Conservation (phyloP, 805 yeast genomes). For the Tetrapisispora phaffii region DNA sequence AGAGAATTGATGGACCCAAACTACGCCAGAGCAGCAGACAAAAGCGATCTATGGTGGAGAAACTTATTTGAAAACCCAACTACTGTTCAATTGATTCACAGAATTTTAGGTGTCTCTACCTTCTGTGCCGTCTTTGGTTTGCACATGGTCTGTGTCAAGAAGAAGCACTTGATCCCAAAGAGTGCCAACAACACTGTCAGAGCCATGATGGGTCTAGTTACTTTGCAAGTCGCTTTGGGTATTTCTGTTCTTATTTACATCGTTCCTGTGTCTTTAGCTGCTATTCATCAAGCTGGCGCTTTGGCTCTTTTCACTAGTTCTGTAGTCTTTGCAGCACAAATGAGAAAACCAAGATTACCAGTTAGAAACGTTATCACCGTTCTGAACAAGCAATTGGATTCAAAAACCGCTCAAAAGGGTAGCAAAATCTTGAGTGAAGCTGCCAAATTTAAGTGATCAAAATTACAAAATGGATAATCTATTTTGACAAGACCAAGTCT, state of each 20-base stretch:
- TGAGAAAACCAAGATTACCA: conserved; percentile 47
- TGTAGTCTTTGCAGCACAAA: conserved; percentile 48
- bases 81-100: conserved; percentile 86
- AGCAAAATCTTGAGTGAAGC: conserved; percentile 31
- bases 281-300: conserved; percentile 96
- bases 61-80: conserved; percentile 91
- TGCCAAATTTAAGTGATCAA: conserved; percentile 18
- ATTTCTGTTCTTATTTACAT: conserved; percentile 74
- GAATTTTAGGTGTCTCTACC: conserved; percentile 74
- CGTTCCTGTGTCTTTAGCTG: conserved; percentile 89
- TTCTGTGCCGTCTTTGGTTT: conserved; percentile 59
- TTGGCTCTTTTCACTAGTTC: conserved; percentile 75
- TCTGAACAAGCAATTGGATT: conserved; percentile 24
- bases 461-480: too few species aligned
- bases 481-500: too few species aligned
- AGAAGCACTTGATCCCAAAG: conserved; percentile 48
- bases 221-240: conserved; percentile 78
- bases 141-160: conserved; percentile 57
- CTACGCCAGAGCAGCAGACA: conserved; percentile 57
- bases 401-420: conserved; percentile 11
- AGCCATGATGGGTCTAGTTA: conserved; percentile 70
- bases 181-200: conserved; percentile 48
- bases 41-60: conserved; percentile 79
- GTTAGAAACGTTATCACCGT: conserved; percentile 31
- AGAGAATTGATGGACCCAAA: conserved; percentile 69